Evolutionary conservation across 257 asterid genomes (phyloP), one percentile per base, ranked within the genome.

Genomic region (Penstemon davidsonii): DNA sequence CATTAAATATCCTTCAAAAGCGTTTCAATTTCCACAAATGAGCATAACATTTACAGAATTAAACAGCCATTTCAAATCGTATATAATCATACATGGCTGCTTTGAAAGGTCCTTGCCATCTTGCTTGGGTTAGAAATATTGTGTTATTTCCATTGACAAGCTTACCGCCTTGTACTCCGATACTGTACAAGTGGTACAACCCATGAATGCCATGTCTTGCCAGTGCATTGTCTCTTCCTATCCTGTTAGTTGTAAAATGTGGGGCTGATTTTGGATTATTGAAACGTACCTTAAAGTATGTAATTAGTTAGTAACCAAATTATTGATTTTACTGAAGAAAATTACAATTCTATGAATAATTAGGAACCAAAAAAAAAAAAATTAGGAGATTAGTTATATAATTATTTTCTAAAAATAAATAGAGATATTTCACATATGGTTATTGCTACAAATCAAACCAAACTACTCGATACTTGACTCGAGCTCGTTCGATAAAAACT

Each of bases 191-290:
- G 60, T 12, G 75, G 67, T 82, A 82, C 74, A 76, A 64, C 0
- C 84, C 87, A 49, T 79, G 82, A 51, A 69, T 64, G 8, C 84
- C 77, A 61, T 82, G 84, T 19, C 87, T 76, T 55, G 84, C 87
- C n/a, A 82, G 4, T 44, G 84, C 87, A 58, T 82, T 82, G 63
- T 79, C 84, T 6, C 8, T 56, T 0, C 82, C 79, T 0, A 76
- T 61, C 54, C 45, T 0, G 18, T 61, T 63, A 1, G 75, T 71
- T 1, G 67, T 60, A 61, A 82, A 79, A 8, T 36, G 18, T 3
- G 82, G 75, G 2, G 4, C 4, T 5, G 71, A 15, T 3, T 12
- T 52, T n/a, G 55, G 71, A 15, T 73, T 7, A 44, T 82, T 82
- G 33, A 82, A 2, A 5, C 66, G 74, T 49, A 79, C 82, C 87